Evolutionary conservation across 352 stramenopile species (phyloP).

Genomic region (Phytophthora pinifolia): DNA sequence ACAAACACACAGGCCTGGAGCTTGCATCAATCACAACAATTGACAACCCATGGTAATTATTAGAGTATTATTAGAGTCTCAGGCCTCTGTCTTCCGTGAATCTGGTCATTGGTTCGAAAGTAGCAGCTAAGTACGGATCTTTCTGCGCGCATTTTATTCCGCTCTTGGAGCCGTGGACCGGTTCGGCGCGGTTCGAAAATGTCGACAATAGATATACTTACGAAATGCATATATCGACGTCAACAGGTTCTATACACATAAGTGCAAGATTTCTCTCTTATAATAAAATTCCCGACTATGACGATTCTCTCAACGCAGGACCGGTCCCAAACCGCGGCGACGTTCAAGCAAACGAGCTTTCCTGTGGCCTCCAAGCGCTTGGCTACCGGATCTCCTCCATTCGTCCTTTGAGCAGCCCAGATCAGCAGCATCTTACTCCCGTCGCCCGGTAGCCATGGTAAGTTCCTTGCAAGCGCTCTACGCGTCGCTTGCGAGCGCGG

Average conservation of each 20-base stretch:
- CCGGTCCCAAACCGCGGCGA: conserved; percentile 27
- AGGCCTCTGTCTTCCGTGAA: too few species aligned
- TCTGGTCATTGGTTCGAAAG: too few species aligned
- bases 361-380: conserved; percentile 36
- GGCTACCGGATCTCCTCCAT: conserved; percentile 29
- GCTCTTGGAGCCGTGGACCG: neutral
- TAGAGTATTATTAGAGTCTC: too few species aligned
- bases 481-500: conserved; percentile 1
- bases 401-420: conserved; percentile 37
- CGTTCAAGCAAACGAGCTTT: conserved; percentile 11
- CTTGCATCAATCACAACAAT: too few species aligned
- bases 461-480: conserved; percentile 16
- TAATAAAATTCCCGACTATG: too few species aligned
- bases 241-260: too few species aligned
- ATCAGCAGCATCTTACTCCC: conserved; percentile 46
- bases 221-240: too few species aligned
- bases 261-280: too few species aligned
- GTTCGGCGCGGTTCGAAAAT: too few species aligned
- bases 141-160: neutral
- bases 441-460: conserved; percentile 46
- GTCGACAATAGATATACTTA: too few species aligned
- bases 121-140: neutral
- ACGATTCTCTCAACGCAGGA: neutral
- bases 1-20: too few species aligned
- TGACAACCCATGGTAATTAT: too few species aligned